These are phyloP conservation scores for Ceratobasidium sp. DNA, from an alignment of 1,284 basidiomycete genomes.

Conservation along the genomic window DNA sequence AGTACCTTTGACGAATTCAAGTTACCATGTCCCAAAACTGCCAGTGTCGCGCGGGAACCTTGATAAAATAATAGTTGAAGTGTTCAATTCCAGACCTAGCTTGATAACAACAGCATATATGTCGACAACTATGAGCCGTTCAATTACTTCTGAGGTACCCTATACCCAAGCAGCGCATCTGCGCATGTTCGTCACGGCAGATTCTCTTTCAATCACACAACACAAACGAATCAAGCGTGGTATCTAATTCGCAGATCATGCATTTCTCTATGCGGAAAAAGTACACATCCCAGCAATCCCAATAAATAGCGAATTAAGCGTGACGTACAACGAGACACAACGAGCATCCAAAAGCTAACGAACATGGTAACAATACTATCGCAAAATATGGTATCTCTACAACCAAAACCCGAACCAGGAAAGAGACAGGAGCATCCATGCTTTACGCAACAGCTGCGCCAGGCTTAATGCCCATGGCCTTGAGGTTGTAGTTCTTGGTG, in stretches of 20 bases:
- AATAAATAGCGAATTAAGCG: slow-evolving; percentile 1
- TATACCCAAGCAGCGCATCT: no score
- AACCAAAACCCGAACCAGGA: background rate
- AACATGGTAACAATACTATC: background rate
- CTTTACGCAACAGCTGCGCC: slow-evolving; percentile 44
- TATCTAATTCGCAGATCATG: background rate
- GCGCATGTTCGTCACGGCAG: no score
- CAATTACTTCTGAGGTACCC: no score
- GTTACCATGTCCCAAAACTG: no score
- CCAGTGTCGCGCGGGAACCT: no score
- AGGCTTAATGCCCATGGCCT: slow-evolving; percentile 50
- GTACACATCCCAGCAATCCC: slow-evolving; percentile 4
- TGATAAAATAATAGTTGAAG: no score
- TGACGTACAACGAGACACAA: slow-evolving; percentile 5
- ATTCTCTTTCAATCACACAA: no score
- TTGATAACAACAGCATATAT: no score
- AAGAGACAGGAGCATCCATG: background rate
- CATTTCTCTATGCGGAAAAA: slow-evolving; percentile 12
- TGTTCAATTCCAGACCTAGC: no score
- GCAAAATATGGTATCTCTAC: background rate
- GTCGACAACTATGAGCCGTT: no score
- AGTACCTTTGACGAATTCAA: no score
- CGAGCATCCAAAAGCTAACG: background rate
- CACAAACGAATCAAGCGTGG: no score
- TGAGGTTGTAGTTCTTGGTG: slow-evolving; percentile 57